These are phyloP conservation scores for Phytophthora boehmeriae DNA, from an alignment of 352 stramenopile species.

Conservation along the genomic window DNA sequence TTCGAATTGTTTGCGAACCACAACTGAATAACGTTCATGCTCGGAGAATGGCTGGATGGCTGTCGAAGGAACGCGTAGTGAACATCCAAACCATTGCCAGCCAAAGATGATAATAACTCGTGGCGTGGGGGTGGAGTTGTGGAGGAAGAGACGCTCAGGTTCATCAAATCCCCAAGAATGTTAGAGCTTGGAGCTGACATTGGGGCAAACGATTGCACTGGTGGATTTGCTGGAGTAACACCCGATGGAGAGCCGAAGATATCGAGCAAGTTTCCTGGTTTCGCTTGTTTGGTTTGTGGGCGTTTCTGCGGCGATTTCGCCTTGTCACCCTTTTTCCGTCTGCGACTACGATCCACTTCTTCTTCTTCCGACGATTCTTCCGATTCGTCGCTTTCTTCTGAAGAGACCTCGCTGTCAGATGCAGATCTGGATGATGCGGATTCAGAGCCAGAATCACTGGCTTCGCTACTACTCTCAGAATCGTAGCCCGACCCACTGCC, in stretches of 20 bases:
- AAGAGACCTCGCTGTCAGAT: constrained; percentile 52
- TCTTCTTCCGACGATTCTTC: constrained; percentile 57
- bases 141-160: constrained; percentile 57
- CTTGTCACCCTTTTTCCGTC: constrained; percentile 42
- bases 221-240: constrained; percentile 16
- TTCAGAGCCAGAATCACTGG: constrained; percentile 33
- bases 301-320: constrained; percentile 46
- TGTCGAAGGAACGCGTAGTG: constrained; percentile 75
- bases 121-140: constrained; percentile 40
- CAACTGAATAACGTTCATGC: constrained; percentile 76
- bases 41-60: constrained; percentile 59
- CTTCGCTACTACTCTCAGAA: constrained; percentile 37
- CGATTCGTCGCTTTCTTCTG: constrained; percentile 43
- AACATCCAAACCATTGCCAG: constrained; percentile 63
- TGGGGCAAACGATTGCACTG: constrained; percentile 15
- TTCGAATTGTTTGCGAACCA: constrained; percentile 73
- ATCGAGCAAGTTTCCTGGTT: constrained; percentile 49
- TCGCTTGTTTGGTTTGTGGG: constrained; percentile 34
- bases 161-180: constrained; percentile 66
- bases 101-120: constrained; percentile 57
- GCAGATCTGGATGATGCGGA: constrained; percentile 45
- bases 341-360: constrained; percentile 40
- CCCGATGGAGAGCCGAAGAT: constrained; percentile 41
- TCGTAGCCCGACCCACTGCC: constrained; percentile 50
- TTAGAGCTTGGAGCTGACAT: constrained; percentile 23